Base-by-base conservation (phyloP, 768 basidiomycete species). In the Collybiopsis confluens region DNA sequence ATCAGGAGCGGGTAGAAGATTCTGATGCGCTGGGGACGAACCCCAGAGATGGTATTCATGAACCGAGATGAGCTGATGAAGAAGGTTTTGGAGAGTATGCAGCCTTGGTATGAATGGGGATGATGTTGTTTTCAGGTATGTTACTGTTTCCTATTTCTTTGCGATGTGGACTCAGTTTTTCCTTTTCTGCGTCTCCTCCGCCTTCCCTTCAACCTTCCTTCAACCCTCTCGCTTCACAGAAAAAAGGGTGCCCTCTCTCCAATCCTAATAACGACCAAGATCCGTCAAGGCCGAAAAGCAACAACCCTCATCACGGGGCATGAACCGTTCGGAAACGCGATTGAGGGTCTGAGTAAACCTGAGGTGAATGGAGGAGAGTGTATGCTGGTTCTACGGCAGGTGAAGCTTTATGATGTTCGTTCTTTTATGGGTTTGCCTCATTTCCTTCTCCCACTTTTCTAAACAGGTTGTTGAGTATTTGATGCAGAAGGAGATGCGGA, bases 321-420 rank as follows among this genome's bases (percentile, higher is more conserved):
- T 55, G 94, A 97, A 64, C 78, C 86, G 0, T 97, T 86, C 66
- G 85, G 90, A 11, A 79, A 81, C 28, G 81, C 94, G 68, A 85
- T 86, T 1, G 89, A 94, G 43, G 89, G 90, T 45, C 69, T 96
- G 55, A 78, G 83, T 52, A 87, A 81, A 67, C 61, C 74, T 2
- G n/a, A n/a, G n/a, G n/a, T n/a, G n/a, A n/a, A n/a, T n/a, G n/a
- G n/a, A n/a, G n/a, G n/a, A n/a, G n/a, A n/a, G n/a, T n/a, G n/a
- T n/a, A n/a, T n/a, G n/a, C n/a, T n/a, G n/a, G n/a, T n/a, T n/a
- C n/a, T n/a, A n/a, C n/a, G n/a, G n/a, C n/a, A n/a, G n/a, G n/a
- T n/a, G n/a, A n/a, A n/a, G n/a, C n/a, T n/a, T n/a, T n/a, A n/a
- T n/a, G n/a, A n/a, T n/a, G n/a, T n/a, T n/a, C n/a, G n/a, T n/a